phyloP scores from a whole-genome alignment of 768 basidiomycete species.

The Kwoniella sp. region DNA sequence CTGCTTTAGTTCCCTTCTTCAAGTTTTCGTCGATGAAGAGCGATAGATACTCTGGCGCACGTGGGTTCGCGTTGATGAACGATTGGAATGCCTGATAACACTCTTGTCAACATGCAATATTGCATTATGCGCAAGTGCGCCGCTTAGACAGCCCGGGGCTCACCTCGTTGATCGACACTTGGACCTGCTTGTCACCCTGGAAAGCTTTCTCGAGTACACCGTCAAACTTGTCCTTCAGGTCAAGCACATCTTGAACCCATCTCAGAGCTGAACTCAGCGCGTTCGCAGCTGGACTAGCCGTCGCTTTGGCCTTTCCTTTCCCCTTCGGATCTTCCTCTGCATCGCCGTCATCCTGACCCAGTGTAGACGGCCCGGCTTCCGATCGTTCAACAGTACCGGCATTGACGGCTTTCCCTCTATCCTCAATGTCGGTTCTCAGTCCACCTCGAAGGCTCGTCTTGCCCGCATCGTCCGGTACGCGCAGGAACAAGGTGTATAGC shows the following conservation, averaged over 20 bases:
- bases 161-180: slow-evolving; percentile 83
- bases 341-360: slow-evolving; percentile 19
- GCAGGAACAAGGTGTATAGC: slow-evolving; percentile 73
- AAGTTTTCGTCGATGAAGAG: slow-evolving; percentile 96
- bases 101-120: background rate
- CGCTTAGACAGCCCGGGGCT: slow-evolving; percentile 24
- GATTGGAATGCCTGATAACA: slow-evolving; percentile 77
- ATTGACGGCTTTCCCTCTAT: slow-evolving; percentile 79
- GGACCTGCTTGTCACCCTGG: slow-evolving; percentile 71
- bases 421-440: slow-evolving; percentile 71
- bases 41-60: slow-evolving; percentile 91
- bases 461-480: slow-evolving; percentile 66
- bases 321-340: slow-evolving; percentile 49
- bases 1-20: slow-evolving; percentile 90
- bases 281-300: slow-evolving; percentile 37
- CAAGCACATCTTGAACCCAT: slow-evolving; percentile 91
- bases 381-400: slow-evolving; percentile 51
- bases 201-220: slow-evolving; percentile 72
- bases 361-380: slow-evolving; percentile 27
- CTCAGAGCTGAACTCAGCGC: slow-evolving; percentile 69
- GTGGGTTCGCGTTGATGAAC: slow-evolving; percentile 84
- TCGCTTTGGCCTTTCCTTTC: slow-evolving; percentile 42
- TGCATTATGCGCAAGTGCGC: background rate
- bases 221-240: slow-evolving; percentile 91
- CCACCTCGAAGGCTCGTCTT: slow-evolving; percentile 66